phyloP scores from a whole-genome alignment of 495 filamentous ascomycete genomes.

The Lindgomyces ingoldianus region DNA sequence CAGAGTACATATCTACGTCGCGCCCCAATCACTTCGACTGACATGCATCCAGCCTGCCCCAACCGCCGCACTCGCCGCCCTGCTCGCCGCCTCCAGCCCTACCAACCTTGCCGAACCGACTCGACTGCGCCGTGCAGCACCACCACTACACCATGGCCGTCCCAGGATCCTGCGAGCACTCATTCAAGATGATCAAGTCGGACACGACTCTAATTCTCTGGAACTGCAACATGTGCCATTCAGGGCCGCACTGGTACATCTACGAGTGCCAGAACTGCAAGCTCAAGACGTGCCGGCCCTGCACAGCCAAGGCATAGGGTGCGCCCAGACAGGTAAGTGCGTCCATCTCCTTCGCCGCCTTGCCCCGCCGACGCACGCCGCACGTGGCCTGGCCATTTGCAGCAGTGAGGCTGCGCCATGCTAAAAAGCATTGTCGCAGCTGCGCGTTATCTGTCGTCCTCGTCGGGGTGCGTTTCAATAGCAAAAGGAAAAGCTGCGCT shows the following conservation, averaged over 20 bases:
- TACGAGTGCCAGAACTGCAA: conserved; percentile 79
- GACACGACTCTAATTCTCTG: conserved; percentile 73
- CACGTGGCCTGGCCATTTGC: background rate
- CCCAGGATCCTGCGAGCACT: conserved; percentile 65
- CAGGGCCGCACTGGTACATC: conserved; percentile 79
- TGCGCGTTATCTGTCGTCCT: conserved; percentile 9
- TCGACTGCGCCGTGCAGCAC: background rate
- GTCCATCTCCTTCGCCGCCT: background rate
- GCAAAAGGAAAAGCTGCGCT: background rate
- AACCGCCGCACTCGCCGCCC: background rate
- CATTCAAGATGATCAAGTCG: conserved; percentile 75
- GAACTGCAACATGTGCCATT: conserved; percentile 75
- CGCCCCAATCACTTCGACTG: conserved; percentile 27
- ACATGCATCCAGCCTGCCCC: conserved; percentile 29
- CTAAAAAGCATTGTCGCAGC: background rate
- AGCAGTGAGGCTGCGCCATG: too few relatives aligned
- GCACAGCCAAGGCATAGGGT: conserved; percentile 58
- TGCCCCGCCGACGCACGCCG: background rate
- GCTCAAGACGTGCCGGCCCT: conserved; percentile 70
- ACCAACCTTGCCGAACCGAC: background rate
- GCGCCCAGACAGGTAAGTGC: background rate
- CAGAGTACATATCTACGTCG: conserved; percentile 34
- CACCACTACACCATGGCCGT: conserved; percentile 56
- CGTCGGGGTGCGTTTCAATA: too few relatives aligned
- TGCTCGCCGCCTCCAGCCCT: background rate